Evolutionary conservation across 805 yeast genomes (phyloP), one percentile per base, ranked within the genome.

Genomic region (Grigorovia jiainica): DNA sequence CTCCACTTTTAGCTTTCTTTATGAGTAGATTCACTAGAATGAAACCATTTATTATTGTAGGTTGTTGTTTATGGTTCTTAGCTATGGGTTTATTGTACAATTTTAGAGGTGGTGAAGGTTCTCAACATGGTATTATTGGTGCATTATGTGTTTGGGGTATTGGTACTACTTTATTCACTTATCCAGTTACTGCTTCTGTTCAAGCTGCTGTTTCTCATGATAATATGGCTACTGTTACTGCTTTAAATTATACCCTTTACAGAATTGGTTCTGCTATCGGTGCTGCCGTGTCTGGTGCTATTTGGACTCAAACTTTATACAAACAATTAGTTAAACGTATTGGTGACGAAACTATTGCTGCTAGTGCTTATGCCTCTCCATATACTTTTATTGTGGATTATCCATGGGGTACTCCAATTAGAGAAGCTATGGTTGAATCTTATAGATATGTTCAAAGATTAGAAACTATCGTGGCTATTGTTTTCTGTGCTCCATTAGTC

Each of bases 101-200:
- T 42, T 50, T 55, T 64, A 69, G 87, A 56, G 78, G 33, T 76
- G 73, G 60, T 65, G 77, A 78, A 34, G 67, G 61, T 42, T 59
- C 63, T 33, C 55, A 61, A 34, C 68, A 77, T 19, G 87, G 87
- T 49, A 67, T 81, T 43, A 75, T 82, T 56, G 87, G 81, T 13
- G 74, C 80, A 5, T 67, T 76, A 48, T 73, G 79, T 54, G 54
- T 82, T 16, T 60, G 79, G 48, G 89, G 89, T 50, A 71, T 82
- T 44, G 87, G 86, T 51, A 84, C 84, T 35, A 85, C 85, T 15
- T 74, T 81, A 58, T 78, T 80, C 66, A 76, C 85, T 13, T 79
- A 78, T 52, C 70, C 82, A 4, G 68, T 78, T 9, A 82, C 76
- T 53, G 79, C 76, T 4, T 72, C 82, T 21, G 72, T 78, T 45